Base-by-base conservation (phyloP, 2,329 filamentous ascomycete species). In the Mollisia scopiformis region DNA sequence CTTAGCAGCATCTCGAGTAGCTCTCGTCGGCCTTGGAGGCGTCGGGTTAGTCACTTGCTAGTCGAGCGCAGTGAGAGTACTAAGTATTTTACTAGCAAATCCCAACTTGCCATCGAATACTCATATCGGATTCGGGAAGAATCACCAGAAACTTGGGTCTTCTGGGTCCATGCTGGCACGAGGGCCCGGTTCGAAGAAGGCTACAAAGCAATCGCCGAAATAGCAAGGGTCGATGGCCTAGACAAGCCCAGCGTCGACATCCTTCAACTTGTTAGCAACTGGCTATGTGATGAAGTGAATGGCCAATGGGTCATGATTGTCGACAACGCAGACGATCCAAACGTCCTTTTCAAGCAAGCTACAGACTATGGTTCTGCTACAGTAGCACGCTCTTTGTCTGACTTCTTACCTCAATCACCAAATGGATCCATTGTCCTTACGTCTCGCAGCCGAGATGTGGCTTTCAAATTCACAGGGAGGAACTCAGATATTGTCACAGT, bases 31-130 rank as follows among this genome's bases (percentile, higher is more conserved):
- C 4, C 41, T 27, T 25, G 41, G 41, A 25, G 41, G 41, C 21
- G 14, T 46, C 7, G 41, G 41, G 41, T 46, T 8, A 23, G 41
- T 27, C 27, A 10, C 27, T 25, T 27, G 3, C 5, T 14, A 46
- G 3, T 6, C 19, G 10, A 10, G n/a, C 14, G 41, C 25, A 43
- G 19, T 14, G 27, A 25, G 3, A 25, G 8, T 25, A 13, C 8
- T 23, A 25, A 23, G 27, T 16, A 4, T 7, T 46, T 13, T 8
- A 46, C n/a, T 19, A 75, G 73, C 11, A 73, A 74, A 63, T 71
- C 72, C 27, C 70, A 74, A 65, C 66, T 75, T 56, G 71, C 73
- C 6, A 77, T 77, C 31, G 65, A 76, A 63, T 77, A 74, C 47
- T 67, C 67, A 0, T 68, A 76, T 58, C 61, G 58, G 16, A 54